Conservation (phyloP, 495 filamentous ascomycete genomes). For the Paragyromitra xinjiangensis region DNA sequence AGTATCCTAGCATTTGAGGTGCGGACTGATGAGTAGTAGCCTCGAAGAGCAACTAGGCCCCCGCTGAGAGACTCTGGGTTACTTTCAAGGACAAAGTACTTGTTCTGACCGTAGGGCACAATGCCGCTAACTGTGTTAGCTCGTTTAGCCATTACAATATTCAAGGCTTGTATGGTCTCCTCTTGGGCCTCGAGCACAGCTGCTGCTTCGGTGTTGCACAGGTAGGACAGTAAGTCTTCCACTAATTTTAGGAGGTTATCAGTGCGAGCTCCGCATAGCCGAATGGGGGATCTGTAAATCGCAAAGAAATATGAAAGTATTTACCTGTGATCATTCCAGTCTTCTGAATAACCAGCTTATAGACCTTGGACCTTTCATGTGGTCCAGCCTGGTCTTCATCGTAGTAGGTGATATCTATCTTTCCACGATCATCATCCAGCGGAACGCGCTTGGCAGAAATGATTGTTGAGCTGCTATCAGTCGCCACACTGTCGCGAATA, state of each 20-base stretch:
- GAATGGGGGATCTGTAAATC: neutral
- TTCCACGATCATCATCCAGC: slow-evolving; percentile 35
- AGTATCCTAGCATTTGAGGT: slow-evolving; percentile 64
- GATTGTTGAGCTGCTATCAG: slow-evolving; percentile 61
- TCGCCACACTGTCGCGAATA: slow-evolving; percentile 60
- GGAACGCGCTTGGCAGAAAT: slow-evolving; percentile 36
- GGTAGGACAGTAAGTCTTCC: slow-evolving; percentile 32
- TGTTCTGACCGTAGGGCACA: slow-evolving; percentile 53
- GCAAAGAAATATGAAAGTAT: neutral
- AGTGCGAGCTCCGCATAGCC: neutral
- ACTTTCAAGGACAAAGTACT: slow-evolving; percentile 46
- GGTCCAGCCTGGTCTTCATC: slow-evolving; percentile 46
- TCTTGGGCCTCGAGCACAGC: slow-evolving; percentile 23
- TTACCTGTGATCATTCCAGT: slow-evolving; percentile 24
- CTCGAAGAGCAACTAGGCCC: slow-evolving; percentile 64
- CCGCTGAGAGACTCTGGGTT: slow-evolving; percentile 49
- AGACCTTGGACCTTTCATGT: neutral
- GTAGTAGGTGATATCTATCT: slow-evolving; percentile 29
- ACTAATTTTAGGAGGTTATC: neutral
- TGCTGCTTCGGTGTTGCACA: slow-evolving; percentile 9
- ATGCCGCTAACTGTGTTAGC: slow-evolving; percentile 17
- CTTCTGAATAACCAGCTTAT: slow-evolving; percentile 14
- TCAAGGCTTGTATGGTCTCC: slow-evolving; percentile 56
- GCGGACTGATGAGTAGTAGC: slow-evolving; percentile 66
- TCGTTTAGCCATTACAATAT: slow-evolving; percentile 58